Evolutionary conservation across 225 moss, liverwort and hornwort species (phyloP), one percentile per base, ranked within the genome.

Genomic region (Marchantia paleacea): DNA sequence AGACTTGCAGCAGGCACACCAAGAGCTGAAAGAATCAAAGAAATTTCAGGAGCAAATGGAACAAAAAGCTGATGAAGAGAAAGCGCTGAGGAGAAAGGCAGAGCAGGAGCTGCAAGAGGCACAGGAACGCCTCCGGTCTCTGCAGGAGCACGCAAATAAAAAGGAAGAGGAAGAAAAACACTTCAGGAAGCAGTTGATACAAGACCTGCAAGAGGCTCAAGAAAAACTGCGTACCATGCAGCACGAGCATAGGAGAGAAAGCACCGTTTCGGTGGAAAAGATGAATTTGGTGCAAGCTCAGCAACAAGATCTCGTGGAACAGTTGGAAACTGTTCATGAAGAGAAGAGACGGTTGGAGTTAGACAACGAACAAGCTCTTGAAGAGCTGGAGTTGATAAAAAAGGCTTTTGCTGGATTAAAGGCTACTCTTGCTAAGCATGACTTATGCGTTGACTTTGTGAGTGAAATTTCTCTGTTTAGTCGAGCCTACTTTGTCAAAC

Each of bases 351-450:
- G 76, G 14, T 63, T 81, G 14, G 80, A 81, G 69, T 25, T 14
- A 28, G 62, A 81, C 12, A 80, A 74, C 48, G 24, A 60, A 48
- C 58, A 83, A 69, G 69, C 82, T 12, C 74, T 78, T 8, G 26
- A 67, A 52, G 77, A 83, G n/a, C 69, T 86, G 61, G 80, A 80
- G 52, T 14, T 54, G 10, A 52, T 86, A 4, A 80, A 66, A 76
- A 82, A 61, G 62, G 48, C 78, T 55, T 80, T 72, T 54, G 47
- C 77, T 52, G 74, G 30, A 8, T 52, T 82, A 30, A 6, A 76
- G 14, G 39, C 48, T 58, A 75, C 79, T 0, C 52, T 55, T 66
- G 72, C 75, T 16, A 60, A 76, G 58, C 75, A 76, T 47, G 75
- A 76, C 58, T 60, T 76, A 54, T 76, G 75, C 55, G 60, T 76